Percentiles rank a stretch among this genome's conserved stretches.
phyloP scores from a whole-genome alignment of 2,329 filamentous ascomycete species.

The Fonsecaea monophora region DNA sequence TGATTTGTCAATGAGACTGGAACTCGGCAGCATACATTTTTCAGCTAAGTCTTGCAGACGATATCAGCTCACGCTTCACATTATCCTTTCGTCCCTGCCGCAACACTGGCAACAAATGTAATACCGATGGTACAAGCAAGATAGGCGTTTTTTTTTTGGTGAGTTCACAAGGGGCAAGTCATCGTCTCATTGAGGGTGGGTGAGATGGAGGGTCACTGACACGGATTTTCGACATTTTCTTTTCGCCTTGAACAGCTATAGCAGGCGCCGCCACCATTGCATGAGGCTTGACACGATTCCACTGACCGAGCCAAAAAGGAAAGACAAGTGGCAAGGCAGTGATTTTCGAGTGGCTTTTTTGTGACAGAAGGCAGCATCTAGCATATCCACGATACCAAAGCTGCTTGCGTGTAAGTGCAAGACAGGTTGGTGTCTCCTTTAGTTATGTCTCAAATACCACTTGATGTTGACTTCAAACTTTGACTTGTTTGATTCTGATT shows the following conservation, averaged over 20 bases:
- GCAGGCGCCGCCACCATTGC: neutral
- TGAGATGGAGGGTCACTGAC: constrained; percentile 22
- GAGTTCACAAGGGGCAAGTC: constrained; percentile 22
- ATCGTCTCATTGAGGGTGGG: constrained; percentile 2
- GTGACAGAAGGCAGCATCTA: constrained; percentile 29
- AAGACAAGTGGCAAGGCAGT: neutral
- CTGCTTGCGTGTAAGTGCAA: constrained; percentile 37
- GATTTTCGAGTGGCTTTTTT: neutral
- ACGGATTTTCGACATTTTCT: constrained; percentile 7
- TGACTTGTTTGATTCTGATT: too few relatives aligned
- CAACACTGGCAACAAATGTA: neutral
- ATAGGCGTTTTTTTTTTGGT: constrained; percentile 23
- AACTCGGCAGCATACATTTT: neutral
- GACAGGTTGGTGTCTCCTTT: constrained; percentile 33
- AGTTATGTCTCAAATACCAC: constrained; percentile 15
- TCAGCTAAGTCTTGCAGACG: constrained; percentile 33
- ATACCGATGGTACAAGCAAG: constrained; percentile 1
- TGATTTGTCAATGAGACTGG: neutral
- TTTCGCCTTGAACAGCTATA: neutral
- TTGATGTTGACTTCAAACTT: constrained; percentile 1
- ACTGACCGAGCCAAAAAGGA: neutral
- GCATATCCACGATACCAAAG: constrained; percentile 29
- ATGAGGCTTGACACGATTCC: neutral
- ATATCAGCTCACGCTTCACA: constrained; percentile 24
- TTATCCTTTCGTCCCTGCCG: neutral